Base-by-base conservation (phyloP, 1,139 yeast species). In the Ashbya aceris region DNA sequence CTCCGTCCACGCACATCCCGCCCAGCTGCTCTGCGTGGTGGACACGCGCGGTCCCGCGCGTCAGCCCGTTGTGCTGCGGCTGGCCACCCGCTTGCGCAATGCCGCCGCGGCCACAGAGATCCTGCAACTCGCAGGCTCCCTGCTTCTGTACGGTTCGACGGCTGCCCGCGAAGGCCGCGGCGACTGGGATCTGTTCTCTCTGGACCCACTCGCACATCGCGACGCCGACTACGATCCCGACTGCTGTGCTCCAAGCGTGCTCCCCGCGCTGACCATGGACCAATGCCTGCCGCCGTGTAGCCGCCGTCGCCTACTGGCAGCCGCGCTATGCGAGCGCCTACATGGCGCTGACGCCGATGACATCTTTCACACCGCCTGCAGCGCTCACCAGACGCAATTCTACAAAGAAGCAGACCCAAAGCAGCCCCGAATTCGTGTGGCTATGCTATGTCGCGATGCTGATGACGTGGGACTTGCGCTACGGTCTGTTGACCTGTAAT, bases 131-230 rank as follows among this genome's bases (percentile, higher is more conserved):
- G 23, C 23, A 17, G 23, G 23, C 23, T 17, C 23, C 6, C 23
- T 17, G 23, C 23, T 17, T 1, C 30, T 51, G n/a, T 58, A 58
- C 42, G 62, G 62, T 7, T 47, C 48, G 8, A 40, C 36, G 8
- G 36, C 39, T 5, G 45, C 42, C 5, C 32, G 37, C 8, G 35
- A 39, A 26, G 48, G 46, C 8, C 31, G 29, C 12, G 52, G 51
- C 9, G 53, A 48, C 30, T 51, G 54, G 38, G 57, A 55, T 32
- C 34, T 54, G 10, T 56, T 52, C 36, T 45, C 49, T 3, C 43
- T 47, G 6, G 31, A 35, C 10, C 31, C 44, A 23, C 36, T 27
- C 9, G 50, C 46, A 30, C 46, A 46, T 36, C 33, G 44, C 7
- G 40, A 36, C 10, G 31, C 40, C n/a, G 45, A 42, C 8, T 10